A percentile compares a stretch with the other conserved stretches of the same genome.
These are phyloP conservation scores for Backusella luteola DNA, from an alignment of 192 early-diverging fungal species.

Conservation along the genomic window DNA sequence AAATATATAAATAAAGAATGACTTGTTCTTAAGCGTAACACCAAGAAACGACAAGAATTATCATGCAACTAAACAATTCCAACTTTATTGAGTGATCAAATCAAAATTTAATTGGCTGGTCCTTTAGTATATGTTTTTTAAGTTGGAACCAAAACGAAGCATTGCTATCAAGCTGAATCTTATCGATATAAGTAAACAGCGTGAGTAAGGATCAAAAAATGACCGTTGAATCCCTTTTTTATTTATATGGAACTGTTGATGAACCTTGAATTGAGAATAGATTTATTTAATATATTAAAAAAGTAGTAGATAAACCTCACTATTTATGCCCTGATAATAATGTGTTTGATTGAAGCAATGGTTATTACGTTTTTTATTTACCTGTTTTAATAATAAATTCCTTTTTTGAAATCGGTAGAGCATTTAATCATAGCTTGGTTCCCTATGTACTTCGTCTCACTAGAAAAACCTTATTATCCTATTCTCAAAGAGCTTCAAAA, in stretches of 20 bases:
- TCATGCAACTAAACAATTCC: not conserved
- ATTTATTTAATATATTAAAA: not conserved
- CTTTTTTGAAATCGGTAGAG: not conserved
- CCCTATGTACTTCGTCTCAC: not conserved
- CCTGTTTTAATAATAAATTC: too few species aligned
- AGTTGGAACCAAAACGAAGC: not conserved
- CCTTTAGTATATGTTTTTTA: not conserved
- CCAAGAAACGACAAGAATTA: not conserved
- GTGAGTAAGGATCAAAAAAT: not conserved
- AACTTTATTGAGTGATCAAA: not conserved
- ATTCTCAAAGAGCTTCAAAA: not conserved
- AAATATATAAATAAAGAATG: not conserved
- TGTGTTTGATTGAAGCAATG: too few species aligned
- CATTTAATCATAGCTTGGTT: not conserved
- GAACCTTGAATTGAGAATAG: too few species aligned
- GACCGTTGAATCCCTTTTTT: not conserved
- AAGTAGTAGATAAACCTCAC: too few species aligned
- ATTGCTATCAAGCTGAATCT: too few species aligned
- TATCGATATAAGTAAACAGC: not conserved
- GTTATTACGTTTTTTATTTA: too few species aligned
- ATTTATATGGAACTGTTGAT: not conserved
- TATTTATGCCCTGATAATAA: too few species aligned
- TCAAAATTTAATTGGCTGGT: not conserved
- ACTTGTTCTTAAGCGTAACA: constrained; percentile 1
- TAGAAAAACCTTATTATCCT: not conserved